Percentiles rank a stretch among this genome's conserved stretches.
These are phyloP conservation scores for Oryza brachyantha DNA, from an alignment of 176 grass and related monocot species.

Conservation along the genomic window DNA sequence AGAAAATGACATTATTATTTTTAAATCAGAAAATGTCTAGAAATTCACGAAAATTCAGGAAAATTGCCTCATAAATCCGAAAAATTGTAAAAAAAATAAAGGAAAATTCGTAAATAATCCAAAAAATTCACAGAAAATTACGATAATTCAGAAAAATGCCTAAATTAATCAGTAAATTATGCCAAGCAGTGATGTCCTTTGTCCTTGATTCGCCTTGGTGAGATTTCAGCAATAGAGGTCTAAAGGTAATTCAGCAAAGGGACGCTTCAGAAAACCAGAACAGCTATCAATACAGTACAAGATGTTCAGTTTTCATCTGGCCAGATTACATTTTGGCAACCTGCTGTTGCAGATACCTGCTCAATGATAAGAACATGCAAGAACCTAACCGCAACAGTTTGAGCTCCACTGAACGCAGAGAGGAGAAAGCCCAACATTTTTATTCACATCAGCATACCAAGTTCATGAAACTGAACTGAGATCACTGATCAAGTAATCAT, in stretches of 20 bases:
- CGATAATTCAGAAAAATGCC: too few relatives aligned
- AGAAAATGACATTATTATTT: too few relatives aligned
- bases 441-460: slow-evolving; percentile 10
- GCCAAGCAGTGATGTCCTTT: too few relatives aligned
- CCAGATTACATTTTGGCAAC: background rate
- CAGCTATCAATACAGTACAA: background rate
- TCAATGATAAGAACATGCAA: background rate
- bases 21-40: too few relatives aligned
- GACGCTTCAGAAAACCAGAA: background rate
- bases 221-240: background rate
- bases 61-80: too few relatives aligned
- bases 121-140: too few relatives aligned
- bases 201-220: too few relatives aligned
- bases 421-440: background rate
- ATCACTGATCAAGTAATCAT: background rate
- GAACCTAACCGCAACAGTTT: background rate
- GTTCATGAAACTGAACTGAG: background rate
- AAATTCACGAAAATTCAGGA: too few relatives aligned
- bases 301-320: background rate
- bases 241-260: background rate
- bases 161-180: too few relatives aligned
- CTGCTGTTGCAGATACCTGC: background rate
- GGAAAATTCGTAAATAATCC: too few relatives aligned
- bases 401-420: background rate
- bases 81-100: too few relatives aligned